Conservation (phyloP, 495 filamentous ascomycete species). For the Neurospora sp. region DNA sequence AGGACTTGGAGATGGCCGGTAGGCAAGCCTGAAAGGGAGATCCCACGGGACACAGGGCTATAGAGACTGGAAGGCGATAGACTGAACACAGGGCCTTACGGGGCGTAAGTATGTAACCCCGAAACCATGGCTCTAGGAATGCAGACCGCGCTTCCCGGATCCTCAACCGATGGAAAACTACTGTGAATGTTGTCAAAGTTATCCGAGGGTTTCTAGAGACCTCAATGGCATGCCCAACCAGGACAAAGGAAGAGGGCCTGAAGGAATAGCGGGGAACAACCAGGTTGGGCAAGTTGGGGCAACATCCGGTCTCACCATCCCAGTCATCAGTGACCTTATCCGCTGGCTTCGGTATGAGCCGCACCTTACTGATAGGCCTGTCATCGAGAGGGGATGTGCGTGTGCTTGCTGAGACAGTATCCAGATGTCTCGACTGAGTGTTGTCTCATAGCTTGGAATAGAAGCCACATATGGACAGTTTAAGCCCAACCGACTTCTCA, state of each 20-base stretch:
- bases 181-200: not conserved
- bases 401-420: slow-evolving; percentile 9
- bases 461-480: not conserved
- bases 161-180: not conserved
- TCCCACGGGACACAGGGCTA: not conserved
- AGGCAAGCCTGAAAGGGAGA: not conserved
- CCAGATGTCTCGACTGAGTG: slow-evolving; percentile 3
- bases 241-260: not conserved
- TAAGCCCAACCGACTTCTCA: not conserved
- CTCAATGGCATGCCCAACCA: not conserved
- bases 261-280: not conserved
- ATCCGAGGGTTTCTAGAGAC: not conserved
- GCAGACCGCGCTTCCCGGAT: not conserved
- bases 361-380: not conserved
- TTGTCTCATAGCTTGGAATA: slow-evolving; percentile 1
- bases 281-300: not conserved
- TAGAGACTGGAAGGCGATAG: not conserved
- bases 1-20: not conserved
- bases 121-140: not conserved
- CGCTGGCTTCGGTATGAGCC: not conserved
- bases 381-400: not conserved
- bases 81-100: not conserved
- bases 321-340: not conserved
- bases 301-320: not conserved
- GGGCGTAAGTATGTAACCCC: not conserved